These are phyloP conservation scores for Stentor coeruleus DNA, from an alignment of 73 alveolate genomes.

Conservation along the genomic window DNA sequence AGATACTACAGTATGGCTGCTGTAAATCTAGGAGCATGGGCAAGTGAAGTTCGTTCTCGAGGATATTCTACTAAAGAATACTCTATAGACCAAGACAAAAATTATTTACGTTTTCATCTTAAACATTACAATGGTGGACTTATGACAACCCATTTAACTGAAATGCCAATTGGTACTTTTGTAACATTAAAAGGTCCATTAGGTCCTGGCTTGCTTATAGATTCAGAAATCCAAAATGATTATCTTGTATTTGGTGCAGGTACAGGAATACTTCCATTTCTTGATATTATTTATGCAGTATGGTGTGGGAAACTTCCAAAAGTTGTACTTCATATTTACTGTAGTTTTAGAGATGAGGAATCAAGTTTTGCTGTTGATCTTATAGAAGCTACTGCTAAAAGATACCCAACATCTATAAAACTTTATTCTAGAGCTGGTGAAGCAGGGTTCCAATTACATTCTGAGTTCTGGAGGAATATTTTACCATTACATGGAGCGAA, in stretches of 20 bases:
- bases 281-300: not conserved
- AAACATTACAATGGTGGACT: not conserved
- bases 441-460: too few relatives aligned
- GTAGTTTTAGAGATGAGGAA: not conserved
- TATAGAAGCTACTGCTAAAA: not conserved
- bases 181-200: conserved; percentile 1
- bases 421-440: too few relatives aligned
- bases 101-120: not conserved
- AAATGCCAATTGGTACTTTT: not conserved
- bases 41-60: not conserved
- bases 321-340: not conserved
- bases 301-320: not conserved
- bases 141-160: not conserved
- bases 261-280: conserved; percentile 14
- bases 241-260: conserved; percentile 12
- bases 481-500: too few relatives aligned
- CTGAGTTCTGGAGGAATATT: too few relatives aligned
- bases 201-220: conserved; percentile 10
- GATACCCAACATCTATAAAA: too few relatives aligned
- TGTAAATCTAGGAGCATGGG: not conserved
- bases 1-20: not conserved
- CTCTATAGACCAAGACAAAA: not conserved
- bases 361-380: not conserved
- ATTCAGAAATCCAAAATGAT: not conserved
- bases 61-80: not conserved